Conservation (phyloP, 2,329 filamentous ascomycete species). For the Penicillium corylophilum region DNA sequence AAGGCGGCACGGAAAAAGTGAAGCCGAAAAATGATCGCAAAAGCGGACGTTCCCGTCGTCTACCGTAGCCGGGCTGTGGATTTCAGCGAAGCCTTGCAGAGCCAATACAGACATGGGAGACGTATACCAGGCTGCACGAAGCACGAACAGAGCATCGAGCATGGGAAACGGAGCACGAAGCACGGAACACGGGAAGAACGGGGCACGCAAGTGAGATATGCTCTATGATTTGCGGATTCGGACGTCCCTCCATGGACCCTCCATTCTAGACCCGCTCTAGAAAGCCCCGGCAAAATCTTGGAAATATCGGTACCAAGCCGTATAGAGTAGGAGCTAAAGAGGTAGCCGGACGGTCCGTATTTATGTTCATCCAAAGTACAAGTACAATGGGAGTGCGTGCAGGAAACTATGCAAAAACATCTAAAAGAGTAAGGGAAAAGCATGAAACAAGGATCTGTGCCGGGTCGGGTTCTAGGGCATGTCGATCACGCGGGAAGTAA, state of each 20-base stretch:
- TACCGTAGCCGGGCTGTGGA: background rate
- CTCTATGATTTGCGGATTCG: slow-evolving; percentile 7
- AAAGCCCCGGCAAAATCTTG: background rate
- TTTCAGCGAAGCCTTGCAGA: background rate
- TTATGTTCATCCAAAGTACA: too few species aligned
- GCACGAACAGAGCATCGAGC: background rate
- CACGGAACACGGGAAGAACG: background rate
- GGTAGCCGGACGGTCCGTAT: background rate
- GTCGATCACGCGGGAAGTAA: slow-evolving; percentile 28
- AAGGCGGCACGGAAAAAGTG: slow-evolving; percentile 1
- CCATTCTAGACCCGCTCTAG: slow-evolving; percentile 2
- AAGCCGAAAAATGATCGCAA: background rate
- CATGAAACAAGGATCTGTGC: background rate
- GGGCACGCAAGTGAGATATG: background rate
- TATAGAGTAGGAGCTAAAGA: slow-evolving; percentile 11
- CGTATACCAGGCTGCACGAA: background rate
- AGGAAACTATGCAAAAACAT: background rate
- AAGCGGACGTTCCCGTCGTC: background rate
- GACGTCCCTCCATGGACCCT: slow-evolving; percentile 1
- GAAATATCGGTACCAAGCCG: slow-evolving; percentile 7
- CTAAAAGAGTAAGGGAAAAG: background rate
- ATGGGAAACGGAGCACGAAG: too few species aligned
- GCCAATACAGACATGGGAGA: background rate
- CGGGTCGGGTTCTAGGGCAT: slow-evolving; percentile 10
- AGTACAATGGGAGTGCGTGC: background rate